Evolutionary conservation across 1,284 basidiomycete species (phyloP).

Genomic region (Macrocystidia cucumis): DNA sequence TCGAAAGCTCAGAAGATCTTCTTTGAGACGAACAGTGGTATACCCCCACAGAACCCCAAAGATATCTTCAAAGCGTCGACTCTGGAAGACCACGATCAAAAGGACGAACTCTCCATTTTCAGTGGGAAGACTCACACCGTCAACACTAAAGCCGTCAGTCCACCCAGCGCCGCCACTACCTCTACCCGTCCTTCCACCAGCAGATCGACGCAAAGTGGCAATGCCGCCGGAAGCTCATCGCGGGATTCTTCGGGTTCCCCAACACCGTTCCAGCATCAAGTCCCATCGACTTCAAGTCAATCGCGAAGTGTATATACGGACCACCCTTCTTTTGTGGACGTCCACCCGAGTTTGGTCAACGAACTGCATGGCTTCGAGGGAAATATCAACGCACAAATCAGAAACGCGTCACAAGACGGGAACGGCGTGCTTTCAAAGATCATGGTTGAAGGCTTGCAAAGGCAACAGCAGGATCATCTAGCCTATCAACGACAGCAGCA

Average conservation of each 20-base stretch:
- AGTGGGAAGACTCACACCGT: slow-evolving; percentile 62
- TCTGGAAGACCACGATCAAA: slow-evolving; percentile 28
- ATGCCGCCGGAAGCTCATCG: slow-evolving; percentile 10
- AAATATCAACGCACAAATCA: slow-evolving; percentile 47
- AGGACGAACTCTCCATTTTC: slow-evolving; percentile 67
- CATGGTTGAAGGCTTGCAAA: slow-evolving; percentile 18
- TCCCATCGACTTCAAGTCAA: slow-evolving; percentile 20
- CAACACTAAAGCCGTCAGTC: slow-evolving; percentile 28
- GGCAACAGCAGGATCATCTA: slow-evolving; percentile 11
- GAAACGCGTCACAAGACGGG: slow-evolving; percentile 33
- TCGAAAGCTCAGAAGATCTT: slow-evolving; percentile 52
- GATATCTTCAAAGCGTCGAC: slow-evolving; percentile 50
- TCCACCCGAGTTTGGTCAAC: slow-evolving; percentile 53
- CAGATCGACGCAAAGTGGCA: slow-evolving; percentile 5
- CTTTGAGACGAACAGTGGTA: slow-evolving; percentile 35
- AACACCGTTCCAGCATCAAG: slow-evolving; percentile 5
- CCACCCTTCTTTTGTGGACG: slow-evolving; percentile 35
- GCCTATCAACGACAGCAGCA: slow-evolving; percentile 10
- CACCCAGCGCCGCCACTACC: slow-evolving; percentile 11
- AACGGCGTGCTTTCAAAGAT: slow-evolving; percentile 21
- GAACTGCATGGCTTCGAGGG: slow-evolving; percentile 54
- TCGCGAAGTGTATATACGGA: slow-evolving; percentile 21
- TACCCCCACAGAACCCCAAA: slow-evolving; percentile 33
- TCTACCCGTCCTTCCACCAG: slow-evolving; percentile 2
- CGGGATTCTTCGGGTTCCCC: slow-evolving; percentile 13